phyloP scores from a whole-genome alignment of 2,329 filamentous ascomycete genomes.

The Periconia sp. region DNA sequence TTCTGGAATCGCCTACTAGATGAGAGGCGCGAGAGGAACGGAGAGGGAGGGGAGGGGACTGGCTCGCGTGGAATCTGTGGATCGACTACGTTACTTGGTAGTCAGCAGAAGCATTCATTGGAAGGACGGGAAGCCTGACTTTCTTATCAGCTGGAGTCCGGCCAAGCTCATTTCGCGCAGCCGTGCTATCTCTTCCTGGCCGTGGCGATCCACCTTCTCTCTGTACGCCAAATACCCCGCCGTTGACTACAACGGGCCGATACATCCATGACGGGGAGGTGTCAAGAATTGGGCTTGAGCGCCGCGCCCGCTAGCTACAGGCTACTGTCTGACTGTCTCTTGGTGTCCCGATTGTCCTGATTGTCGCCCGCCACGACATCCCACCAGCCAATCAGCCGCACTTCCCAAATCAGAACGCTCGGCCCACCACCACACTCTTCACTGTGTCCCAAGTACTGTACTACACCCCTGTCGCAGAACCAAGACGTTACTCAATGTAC shows the following conservation, averaged over 20 bases:
- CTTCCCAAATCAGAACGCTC: constrained; percentile 10
- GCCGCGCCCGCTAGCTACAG: constrained; percentile 12
- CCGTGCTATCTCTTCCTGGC: constrained; percentile 5
- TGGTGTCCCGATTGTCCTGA: neutral
- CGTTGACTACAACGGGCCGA: constrained; percentile 5
- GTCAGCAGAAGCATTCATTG: no score
- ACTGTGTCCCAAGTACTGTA: constrained; percentile 4
- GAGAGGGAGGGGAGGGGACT: no score
- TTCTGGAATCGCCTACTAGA: neutral
- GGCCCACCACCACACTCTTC: constrained; percentile 6
- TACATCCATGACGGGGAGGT: constrained; percentile 11
- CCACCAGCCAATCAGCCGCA: constrained; percentile 12
- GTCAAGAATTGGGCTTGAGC: constrained; percentile 7
- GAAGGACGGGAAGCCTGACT: neutral
- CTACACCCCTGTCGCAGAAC: neutral
- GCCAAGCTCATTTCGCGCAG: constrained; percentile 11
- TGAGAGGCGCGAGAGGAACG: no score
- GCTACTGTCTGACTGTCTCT: constrained; percentile 1
- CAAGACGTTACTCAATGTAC: neutral
- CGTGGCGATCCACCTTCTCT: neutral
- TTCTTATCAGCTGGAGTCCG: constrained; percentile 2
- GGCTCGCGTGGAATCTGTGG: no score
- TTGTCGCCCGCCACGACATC: neutral
- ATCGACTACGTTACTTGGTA: no score
- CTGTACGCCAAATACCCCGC: constrained; percentile 12